Base-by-base conservation (phyloP, 1,139 yeast genomes). In the Yamadazyma dushanensis region DNA sequence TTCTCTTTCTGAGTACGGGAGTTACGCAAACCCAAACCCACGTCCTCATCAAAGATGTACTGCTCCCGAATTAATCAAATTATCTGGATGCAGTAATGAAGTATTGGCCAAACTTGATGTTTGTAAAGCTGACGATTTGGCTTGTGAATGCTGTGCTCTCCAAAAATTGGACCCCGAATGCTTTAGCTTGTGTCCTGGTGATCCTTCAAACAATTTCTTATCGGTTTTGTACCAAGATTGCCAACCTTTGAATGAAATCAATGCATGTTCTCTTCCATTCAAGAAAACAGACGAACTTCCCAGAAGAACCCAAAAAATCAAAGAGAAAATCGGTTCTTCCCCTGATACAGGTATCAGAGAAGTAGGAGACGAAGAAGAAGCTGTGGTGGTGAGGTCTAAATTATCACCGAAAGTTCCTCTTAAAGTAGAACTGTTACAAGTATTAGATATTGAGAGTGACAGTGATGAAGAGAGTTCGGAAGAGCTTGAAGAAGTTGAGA, bases 101-200 rank as follows among this genome's bases (percentile, higher is more conserved):
- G 71, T 73, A 8, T 53, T 73, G 22, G 48, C 60, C 26, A 66
- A 59, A 41, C 57, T 74, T 32, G 76, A 72, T 44, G 68, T 61
- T 36, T 75, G 80, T 43, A 68, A 69, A 46, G 69, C 78, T 3
- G 72, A 70, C 45, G 80, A 74, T 51, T 56, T 71, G 44, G 78
- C 78, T 2, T 75, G 80, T 51, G 78, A 73, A 43, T 74, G 80
- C 46, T 73, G 79, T 54, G 78, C 79, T 8, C 55, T 75, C 27
- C 79, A 73, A 48, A 64, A 68, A 37, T 62, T 73, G 54, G 59
- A 65, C 24, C 59, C 56, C 32, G 63, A 62, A 24, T 73, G 80
- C 49, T 72, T 67, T 47, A 67, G 64, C 14, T 53, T 73, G 37
- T 74, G 79, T 47, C 76, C 76, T 15, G 72, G 71, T 26, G 67